Percentiles rank a stretch among this genome's conserved stretches.
Evolutionary conservation across 2,329 filamentous ascomycete species (phyloP).

Genomic region (Penicillium sp.): DNA sequence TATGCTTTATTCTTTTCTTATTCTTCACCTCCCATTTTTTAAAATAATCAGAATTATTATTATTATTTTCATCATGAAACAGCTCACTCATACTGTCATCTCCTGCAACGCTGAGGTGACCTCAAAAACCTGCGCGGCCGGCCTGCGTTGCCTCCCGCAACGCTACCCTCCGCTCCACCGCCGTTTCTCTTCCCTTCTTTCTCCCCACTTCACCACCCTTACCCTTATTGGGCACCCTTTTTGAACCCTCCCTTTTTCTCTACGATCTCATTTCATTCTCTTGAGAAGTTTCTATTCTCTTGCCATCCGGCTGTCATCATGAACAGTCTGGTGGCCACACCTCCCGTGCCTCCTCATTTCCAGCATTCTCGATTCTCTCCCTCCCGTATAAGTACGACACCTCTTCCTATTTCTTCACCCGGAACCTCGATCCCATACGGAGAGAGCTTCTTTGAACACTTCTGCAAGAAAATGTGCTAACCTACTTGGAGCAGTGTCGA

Average conservation of each 20-base stretch:
- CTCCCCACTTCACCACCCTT: constrained; percentile 21
- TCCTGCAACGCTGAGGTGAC: constrained; percentile 22
- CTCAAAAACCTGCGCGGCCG: constrained; percentile 25
- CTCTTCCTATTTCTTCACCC: neutral
- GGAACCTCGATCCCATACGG: neutral
- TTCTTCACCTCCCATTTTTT: too few species aligned
- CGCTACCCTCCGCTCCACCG: constrained; percentile 31
- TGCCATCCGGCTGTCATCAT: constrained; percentile 52
- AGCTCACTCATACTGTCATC: too few species aligned
- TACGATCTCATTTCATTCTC: constrained; percentile 7
- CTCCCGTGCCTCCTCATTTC: constrained; percentile 66
- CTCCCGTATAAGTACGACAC: constrained; percentile 60
- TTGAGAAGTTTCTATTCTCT: constrained; percentile 11
- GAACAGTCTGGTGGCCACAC: constrained; percentile 64
- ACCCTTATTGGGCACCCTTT: constrained; percentile 22
- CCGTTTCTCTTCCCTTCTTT: constrained; percentile 38
- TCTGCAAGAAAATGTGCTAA: constrained; percentile 19
- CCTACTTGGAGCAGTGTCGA: constrained; percentile 37
- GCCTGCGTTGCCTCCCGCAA: constrained; percentile 44
- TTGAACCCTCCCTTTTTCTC: constrained; percentile 12
- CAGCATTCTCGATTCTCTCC: constrained; percentile 64
- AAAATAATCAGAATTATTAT: too few species aligned
- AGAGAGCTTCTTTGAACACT: neutral
- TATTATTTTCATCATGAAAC: too few species aligned
- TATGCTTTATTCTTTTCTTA: neutral